These are phyloP conservation scores for Trapa bicornis DNA, from an alignment of 345 rosid species.

Conservation along the genomic window DNA sequence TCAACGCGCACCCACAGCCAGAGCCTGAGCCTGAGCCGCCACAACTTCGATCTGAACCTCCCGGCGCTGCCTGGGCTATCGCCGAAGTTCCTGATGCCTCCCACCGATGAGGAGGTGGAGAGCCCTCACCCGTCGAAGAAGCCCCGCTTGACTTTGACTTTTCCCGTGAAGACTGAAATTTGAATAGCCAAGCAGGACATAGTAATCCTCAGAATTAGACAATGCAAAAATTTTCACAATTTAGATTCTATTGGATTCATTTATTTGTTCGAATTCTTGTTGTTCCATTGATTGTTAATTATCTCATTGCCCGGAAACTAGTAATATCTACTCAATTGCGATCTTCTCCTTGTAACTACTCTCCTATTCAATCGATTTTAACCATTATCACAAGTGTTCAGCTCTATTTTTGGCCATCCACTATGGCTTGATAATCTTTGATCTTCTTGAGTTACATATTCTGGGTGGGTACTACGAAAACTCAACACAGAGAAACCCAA, in stretches of 20 bases:
- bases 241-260: neutral
- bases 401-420: too few relatives aligned
- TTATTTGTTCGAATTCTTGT: neutral
- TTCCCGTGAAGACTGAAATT: neutral
- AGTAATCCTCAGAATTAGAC: neutral
- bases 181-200: neutral
- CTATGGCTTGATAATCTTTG: too few relatives aligned
- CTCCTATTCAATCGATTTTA: too few relatives aligned
- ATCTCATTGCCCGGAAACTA: too few relatives aligned
- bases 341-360: too few relatives aligned
- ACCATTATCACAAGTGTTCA: too few relatives aligned
- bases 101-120: slow-evolving; percentile 22
- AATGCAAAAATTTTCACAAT: neutral
- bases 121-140: slow-evolving; percentile 34
- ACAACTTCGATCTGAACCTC: slow-evolving; percentile 15
- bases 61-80: slow-evolving; percentile 19
- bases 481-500: too few relatives aligned
- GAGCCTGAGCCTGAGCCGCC: slow-evolving; percentile 5
- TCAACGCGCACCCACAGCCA: slow-evolving; percentile 30
- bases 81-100: slow-evolving; percentile 12
- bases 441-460: too few relatives aligned
- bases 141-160: slow-evolving; percentile 18
- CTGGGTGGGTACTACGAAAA: too few relatives aligned
- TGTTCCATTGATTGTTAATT: neutral
- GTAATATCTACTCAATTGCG: too few relatives aligned